phyloP scores from a whole-genome alignment of 331 rosid species.

The Quercus tomentella region DNA sequence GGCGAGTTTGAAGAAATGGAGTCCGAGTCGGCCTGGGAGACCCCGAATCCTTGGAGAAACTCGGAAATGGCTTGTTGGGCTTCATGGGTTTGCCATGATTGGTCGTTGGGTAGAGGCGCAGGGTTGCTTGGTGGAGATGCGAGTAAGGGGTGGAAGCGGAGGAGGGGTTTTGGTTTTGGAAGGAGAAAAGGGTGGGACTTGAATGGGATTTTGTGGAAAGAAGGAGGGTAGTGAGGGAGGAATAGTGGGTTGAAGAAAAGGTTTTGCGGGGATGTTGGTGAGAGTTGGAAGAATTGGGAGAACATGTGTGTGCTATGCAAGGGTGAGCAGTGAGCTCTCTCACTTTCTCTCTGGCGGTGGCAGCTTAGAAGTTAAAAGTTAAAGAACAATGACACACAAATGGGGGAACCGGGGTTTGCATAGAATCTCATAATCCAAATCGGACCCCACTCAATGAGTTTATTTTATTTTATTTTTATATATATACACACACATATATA shows the following conservation, averaged over 20 bases:
- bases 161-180: constrained; percentile 4
- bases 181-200: constrained; percentile 12
- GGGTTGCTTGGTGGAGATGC: constrained; percentile 5
- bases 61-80: constrained; percentile 56
- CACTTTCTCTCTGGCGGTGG: too few species aligned
- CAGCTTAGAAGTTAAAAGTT: too few species aligned
- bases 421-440: too few species aligned
- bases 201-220: neutral
- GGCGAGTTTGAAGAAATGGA: constrained; percentile 51
- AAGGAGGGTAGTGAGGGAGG: neutral
- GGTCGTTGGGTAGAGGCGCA: constrained; percentile 12
- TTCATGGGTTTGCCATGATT: constrained; percentile 23
- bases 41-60: constrained; percentile 46
- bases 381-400: too few species aligned
- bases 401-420: too few species aligned
- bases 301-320: neutral
- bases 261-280: neutral
- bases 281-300: constrained; percentile 27
- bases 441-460: too few species aligned
- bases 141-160: constrained; percentile 7
- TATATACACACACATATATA: too few species aligned
- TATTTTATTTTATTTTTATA: too few species aligned
- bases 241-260: neutral
- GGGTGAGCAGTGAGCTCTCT: too few species aligned
- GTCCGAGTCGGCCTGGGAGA: constrained; percentile 46